Evolutionary conservation across 2,329 filamentous ascomycete genomes (phyloP), one percentile per base, ranked within the genome.

Genomic region (Hymenotorrendiella dingleyae): DNA sequence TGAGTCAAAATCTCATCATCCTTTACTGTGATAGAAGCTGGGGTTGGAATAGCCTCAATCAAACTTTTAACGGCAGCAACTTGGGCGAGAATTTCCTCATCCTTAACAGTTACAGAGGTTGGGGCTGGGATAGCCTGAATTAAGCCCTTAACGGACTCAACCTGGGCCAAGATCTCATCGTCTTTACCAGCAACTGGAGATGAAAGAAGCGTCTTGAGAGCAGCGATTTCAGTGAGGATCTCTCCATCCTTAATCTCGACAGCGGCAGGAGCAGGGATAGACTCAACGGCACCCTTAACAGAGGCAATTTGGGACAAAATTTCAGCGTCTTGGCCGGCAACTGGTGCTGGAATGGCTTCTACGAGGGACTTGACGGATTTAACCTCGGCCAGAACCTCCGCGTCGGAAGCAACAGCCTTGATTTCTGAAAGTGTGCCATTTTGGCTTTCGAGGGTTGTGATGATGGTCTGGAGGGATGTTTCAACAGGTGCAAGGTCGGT

Each of bases 121-220:
- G n/a, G n/a, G 9, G 32, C 14, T 6, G 35, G 28, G 9, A 19
- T 22, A 9, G 36, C 35, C n/a, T n/a, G n/a, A 16, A 45, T 17
- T 24, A 42, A 26, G 4, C 24, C 9, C 37, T 48, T 48, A 16
- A 48, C 32, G 24, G 37, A 12, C 8, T 36, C 32, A 14, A 45
- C 24, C 14, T 45, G 36, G 14, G 37, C 16, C 2, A 45, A 29
- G 17, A 45, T 38, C 10, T 44, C 43, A 1, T 45, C 40, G n/a
- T 45, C 46, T 11, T 43, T 41, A 9, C 21, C 40, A 11, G 41
- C 40, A 29, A 28, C 22, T 42, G 47, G 42, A 2, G 29, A 28
- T 24, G 49, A 46, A 22, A 49, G 29, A n/a, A 48, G 33, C 16
- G 45, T 33, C 38, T 52, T 50, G 14, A 50, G 16, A n/a, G 32